Evolutionary conservation across 495 filamentous ascomycete species (phyloP), one percentile per base, ranked within the genome.

Genomic region (Annulohypoxylon moriforme): DNA sequence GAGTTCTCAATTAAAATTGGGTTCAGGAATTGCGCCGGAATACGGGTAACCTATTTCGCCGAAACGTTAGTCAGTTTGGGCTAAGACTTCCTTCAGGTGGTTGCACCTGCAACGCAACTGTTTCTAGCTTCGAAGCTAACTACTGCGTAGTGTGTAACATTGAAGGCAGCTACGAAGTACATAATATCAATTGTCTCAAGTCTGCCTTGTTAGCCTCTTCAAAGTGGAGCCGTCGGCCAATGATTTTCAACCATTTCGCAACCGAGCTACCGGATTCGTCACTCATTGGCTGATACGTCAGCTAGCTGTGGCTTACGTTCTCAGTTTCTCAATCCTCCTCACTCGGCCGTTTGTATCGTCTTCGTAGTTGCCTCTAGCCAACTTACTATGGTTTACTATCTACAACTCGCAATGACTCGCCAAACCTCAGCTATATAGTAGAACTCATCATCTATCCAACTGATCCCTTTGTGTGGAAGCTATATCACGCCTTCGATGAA

Each of bases 1-100:
- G 73, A 60, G 63, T 68, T 20, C 53, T 60, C 16, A 57, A 72
- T 67, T 29, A 72, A 77, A 71, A 64, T 68, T 61, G 53, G 16
- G 59, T 34, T 74, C 66, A 16, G 52, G 24, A 60, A 57, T 66
- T 66, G 60, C 60, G 56, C 47, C 66, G 71, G 66, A 73, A 73
- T 46, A 1, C 60, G 71, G 71, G 18, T 53, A 40, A 63, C 18
- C 56, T 69, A 24, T 63, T 69, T 47, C 11, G n/a, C 71, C 71
- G 71, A 57, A 1, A 20, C 33, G n/a, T 57, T 20, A 64, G 25
- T 36, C 25, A 24, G 20, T 25, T 33, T 55, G 27, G 52, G n/a
- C n/a, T n/a, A n/a, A n/a, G n/a, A n/a, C 24, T 55, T 29, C 4
- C 8, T 18, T 14, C 38, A 14, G 38, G 14, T 18, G 40, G 16